Conservation (phyloP, 1,139 yeast species). For the Candida dubliniensis region DNA sequence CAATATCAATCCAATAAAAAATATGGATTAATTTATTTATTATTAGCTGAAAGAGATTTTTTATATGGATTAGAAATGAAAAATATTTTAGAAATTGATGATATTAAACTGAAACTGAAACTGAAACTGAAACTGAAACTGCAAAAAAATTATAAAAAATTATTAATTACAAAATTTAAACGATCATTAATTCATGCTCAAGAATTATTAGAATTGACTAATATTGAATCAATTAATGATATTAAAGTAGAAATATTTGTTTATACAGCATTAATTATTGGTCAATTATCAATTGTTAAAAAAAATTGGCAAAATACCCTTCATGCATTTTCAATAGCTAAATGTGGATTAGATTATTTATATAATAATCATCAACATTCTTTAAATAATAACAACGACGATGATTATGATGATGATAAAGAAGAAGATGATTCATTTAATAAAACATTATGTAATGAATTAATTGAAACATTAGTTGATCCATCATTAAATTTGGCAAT, state of each 20-base stretch:
- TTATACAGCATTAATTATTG: conserved; percentile 61
- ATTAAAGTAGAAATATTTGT: conserved; percentile 55
- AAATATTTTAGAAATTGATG: conserved; percentile 52
- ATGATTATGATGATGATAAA: conserved; percentile 12
- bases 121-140: conserved; percentile 17
- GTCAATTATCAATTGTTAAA: conserved; percentile 56
- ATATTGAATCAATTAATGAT: conserved; percentile 26
- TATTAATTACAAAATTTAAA: conserved; percentile 67
- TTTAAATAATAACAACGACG: conserved; percentile 8
- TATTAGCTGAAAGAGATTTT: conserved; percentile 67
- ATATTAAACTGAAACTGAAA: conserved; percentile 1
- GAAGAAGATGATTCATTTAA: conserved; percentile 25
- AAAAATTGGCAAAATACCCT: conserved; percentile 60
- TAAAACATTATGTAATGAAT: conserved; percentile 53
- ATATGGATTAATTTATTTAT: conserved; percentile 50
- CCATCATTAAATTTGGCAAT: conserved; percentile 65
- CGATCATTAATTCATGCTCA: conserved; percentile 53
- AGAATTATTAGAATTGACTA: conserved; percentile 44
- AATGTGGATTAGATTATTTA: conserved; percentile 59
- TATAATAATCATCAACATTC: conserved; percentile 16
- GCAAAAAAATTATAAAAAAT: conserved; percentile 47
- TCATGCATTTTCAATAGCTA: conserved; percentile 56
- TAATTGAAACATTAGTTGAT: conserved; percentile 62
- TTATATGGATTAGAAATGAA: conserved; percentile 68
- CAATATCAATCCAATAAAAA: conserved; percentile 47